Evolutionary conservation across 257 asterid species (phyloP).

Genomic region (Solanum virginianum): DNA sequence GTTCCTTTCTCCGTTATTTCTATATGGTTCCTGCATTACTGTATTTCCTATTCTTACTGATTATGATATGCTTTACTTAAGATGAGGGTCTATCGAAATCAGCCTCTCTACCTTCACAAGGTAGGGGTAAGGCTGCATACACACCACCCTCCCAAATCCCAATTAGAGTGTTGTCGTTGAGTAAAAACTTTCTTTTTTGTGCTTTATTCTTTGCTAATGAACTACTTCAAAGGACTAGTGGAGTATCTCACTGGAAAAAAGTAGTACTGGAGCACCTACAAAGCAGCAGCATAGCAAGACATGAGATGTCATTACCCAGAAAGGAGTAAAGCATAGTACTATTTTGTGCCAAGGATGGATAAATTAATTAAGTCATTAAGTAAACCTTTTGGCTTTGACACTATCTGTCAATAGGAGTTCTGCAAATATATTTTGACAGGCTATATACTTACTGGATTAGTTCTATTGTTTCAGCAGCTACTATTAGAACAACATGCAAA

Average conservation of each 20-base stretch:
- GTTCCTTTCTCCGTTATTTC: background rate
- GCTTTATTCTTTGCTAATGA: background rate
- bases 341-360: background rate
- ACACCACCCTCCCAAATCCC: background rate
- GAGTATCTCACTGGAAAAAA: conserved; percentile 49
- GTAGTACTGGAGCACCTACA: conserved; percentile 21
- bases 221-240: conserved; percentile 28
- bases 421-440: background rate
- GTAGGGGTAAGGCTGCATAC: background rate
- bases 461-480: background rate
- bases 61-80: background rate
- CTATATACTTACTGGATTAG: background rate
- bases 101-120: background rate
- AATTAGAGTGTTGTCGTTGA: background rate
- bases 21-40: background rate
- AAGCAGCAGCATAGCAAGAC: background rate
- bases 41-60: background rate
- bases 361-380: background rate
- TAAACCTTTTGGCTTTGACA: background rate
- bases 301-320: background rate
- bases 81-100: background rate
- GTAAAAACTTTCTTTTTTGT: background rate
- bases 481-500: too few species aligned
- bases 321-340: background rate
- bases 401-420: background rate